phyloP scores from a whole-genome alignment of 2,329 filamentous ascomycete species.

The Sporothrix schenckii region DNA sequence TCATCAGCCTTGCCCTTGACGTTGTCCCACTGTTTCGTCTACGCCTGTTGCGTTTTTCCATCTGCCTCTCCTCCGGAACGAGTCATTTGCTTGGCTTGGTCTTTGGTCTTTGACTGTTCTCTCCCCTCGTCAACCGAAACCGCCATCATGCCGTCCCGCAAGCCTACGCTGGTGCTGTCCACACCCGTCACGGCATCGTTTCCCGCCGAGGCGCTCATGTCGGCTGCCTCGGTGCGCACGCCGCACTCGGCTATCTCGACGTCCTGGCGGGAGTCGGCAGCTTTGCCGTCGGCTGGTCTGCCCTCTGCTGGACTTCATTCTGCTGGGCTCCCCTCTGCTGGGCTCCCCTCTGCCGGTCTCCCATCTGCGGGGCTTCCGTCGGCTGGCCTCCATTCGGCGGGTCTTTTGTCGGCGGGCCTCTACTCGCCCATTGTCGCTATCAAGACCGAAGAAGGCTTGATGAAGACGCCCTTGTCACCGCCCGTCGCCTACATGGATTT shows the following conservation, averaged over 20 bases:
- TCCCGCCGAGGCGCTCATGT: constrained; percentile 46
- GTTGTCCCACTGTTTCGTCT: constrained; percentile 38
- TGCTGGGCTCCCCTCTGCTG: constrained; percentile 46
- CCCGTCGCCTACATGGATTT: constrained; percentile 91
- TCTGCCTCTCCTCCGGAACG: constrained; percentile 40
- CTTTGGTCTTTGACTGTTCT: not conserved
- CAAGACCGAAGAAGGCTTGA: constrained; percentile 66
- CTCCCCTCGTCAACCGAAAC: not conserved
- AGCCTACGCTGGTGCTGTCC: constrained; percentile 61
- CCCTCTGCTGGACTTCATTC: constrained; percentile 48
- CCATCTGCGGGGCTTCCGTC: constrained; percentile 48
- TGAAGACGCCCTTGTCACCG: constrained; percentile 86
- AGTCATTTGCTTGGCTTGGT: constrained; percentile 53
- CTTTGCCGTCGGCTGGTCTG: constrained; percentile 39
- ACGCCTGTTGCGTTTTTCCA: constrained; percentile 44
- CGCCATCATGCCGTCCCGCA: constrained; percentile 52
- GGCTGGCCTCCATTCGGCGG: constrained; percentile 47
- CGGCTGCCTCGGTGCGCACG: constrained; percentile 61
- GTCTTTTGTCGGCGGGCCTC: constrained; percentile 44
- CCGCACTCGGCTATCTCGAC: constrained; percentile 66
- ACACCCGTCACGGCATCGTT: constrained; percentile 66
- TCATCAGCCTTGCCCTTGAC: constrained; percentile 44
- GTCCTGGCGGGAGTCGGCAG: constrained; percentile 46
- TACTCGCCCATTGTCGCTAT: constrained; percentile 55
- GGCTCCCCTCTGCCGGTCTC: constrained; percentile 45